phyloP scores from a whole-genome alignment of 2,329 filamentous ascomycete genomes.

The Annulohypoxylon truncatum region DNA sequence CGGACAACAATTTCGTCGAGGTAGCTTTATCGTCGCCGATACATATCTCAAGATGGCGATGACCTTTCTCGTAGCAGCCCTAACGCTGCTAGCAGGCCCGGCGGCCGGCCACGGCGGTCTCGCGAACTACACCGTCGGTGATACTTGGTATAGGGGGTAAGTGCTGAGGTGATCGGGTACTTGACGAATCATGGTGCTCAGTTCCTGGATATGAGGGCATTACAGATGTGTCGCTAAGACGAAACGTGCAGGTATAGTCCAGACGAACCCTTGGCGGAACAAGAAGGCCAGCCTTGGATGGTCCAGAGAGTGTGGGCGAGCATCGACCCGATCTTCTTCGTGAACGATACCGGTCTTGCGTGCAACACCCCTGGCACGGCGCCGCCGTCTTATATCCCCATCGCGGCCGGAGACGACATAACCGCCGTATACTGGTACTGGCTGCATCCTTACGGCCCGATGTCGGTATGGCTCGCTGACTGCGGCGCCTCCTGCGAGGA shows the following conservation, averaged over 20 bases:
- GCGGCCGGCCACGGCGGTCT: constrained; percentile 53
- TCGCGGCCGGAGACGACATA: constrained; percentile 52
- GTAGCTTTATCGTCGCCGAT: neutral
- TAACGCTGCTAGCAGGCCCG: constrained; percentile 29
- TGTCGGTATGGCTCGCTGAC: constrained; percentile 54
- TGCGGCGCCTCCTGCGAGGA: constrained; percentile 50
- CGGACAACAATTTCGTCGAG: constrained; percentile 3
- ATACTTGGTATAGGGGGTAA: constrained; percentile 56
- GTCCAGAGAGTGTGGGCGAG: constrained; percentile 53
- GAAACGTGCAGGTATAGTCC: constrained; percentile 51
- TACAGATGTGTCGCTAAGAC: constrained; percentile 1
- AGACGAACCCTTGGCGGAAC: constrained; percentile 45
- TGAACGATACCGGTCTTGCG: constrained; percentile 50
- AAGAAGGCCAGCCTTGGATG: constrained; percentile 54
- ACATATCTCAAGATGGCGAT: constrained; percentile 19
- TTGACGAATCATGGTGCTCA: too few relatives aligned
- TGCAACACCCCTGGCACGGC: constrained; percentile 54
- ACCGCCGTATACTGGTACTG: constrained; percentile 57
- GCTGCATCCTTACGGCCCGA: constrained; percentile 56
- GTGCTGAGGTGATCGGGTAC: neutral
- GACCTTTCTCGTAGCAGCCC: constrained; percentile 16
- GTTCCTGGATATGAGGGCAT: neutral
- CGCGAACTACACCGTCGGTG: constrained; percentile 56
- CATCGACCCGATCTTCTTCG: constrained; percentile 54
- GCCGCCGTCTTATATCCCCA: constrained; percentile 53